phyloP scores from a whole-genome alignment of 2,329 filamentous ascomycete genomes.

The Ophiocordyceps polyrhachis-furcata region DNA sequence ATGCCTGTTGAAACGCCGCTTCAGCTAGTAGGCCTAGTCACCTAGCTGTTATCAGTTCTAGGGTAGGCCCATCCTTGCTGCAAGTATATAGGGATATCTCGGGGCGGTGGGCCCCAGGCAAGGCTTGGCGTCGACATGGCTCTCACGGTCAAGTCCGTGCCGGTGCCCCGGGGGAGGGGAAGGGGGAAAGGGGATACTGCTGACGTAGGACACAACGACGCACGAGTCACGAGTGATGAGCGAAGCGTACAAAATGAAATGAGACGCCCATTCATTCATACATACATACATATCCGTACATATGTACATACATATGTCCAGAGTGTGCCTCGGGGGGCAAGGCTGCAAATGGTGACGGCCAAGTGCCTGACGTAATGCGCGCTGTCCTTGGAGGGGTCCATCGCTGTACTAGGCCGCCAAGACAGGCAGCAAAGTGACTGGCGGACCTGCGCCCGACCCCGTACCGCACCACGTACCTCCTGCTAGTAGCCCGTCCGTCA shows the following conservation, averaged over 20 bases:
- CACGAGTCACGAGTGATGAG: background rate
- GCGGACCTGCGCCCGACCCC: background rate
- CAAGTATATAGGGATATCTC: background rate
- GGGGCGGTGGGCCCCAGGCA: background rate
- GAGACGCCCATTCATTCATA: no score
- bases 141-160: background rate
- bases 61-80: background rate
- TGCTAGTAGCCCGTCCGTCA: background rate
- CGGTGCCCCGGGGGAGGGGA: background rate
- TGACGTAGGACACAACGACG: background rate
- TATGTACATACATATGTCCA: background rate
- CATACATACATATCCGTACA: background rate
- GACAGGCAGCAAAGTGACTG: background rate
- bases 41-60: background rate
- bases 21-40: background rate
- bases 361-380: slow-evolving; percentile 1
- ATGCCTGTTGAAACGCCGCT: background rate
- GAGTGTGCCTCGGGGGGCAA: background rate
- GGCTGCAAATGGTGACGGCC: background rate
- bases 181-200: background rate
- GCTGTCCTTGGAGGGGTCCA: background rate
- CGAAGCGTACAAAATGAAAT: no score
- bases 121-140: background rate
- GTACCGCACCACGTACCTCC: background rate
- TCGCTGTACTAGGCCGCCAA: background rate